Evolutionary conservation across 108 stramenopile genomes (phyloP).

Genomic region (Fragilariopsis cylindrus): DNA sequence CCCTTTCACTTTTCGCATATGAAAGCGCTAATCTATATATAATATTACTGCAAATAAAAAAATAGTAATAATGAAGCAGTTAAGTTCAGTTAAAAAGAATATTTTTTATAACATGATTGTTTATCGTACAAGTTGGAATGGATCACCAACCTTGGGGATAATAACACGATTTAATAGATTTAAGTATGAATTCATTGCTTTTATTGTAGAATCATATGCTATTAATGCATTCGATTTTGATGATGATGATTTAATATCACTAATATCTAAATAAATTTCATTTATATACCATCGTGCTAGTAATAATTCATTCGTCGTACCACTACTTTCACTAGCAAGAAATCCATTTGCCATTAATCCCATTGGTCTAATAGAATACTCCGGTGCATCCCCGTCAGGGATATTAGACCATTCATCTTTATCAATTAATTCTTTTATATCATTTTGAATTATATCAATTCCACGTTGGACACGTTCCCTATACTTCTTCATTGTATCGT

Average conservation of each 20-base stretch:
- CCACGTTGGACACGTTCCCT: slow-evolving; percentile 45
- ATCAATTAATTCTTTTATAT: slow-evolving; percentile 21
- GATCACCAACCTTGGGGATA: slow-evolving; percentile 71
- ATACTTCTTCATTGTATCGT: slow-evolving; percentile 79
- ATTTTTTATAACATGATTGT: too few relatives aligned
- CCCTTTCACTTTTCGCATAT: too few relatives aligned
- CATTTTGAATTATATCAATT: slow-evolving; percentile 29
- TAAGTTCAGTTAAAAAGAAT: too few relatives aligned
- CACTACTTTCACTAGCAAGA: slow-evolving; percentile 76
- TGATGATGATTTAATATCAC: slow-evolving; percentile 57
- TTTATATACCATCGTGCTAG: slow-evolving; percentile 84
- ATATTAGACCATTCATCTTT: slow-evolving; percentile 30
- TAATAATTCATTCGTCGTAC: slow-evolving; percentile 78
- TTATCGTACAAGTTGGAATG: slow-evolving; percentile 24
- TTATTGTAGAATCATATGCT: slow-evolving; percentile 33
- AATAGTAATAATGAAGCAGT: too few relatives aligned
- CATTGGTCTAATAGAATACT: slow-evolving; percentile 65
- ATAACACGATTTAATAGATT: slow-evolving; percentile 72
- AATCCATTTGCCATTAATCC: slow-evolving; percentile 80
- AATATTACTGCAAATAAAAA: too few relatives aligned
- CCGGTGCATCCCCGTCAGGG: slow-evolving; percentile 41
- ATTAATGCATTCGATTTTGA: slow-evolving; percentile 45
- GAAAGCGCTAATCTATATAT: too few relatives aligned
- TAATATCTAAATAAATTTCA: slow-evolving; percentile 65
- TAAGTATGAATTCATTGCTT: slow-evolving; percentile 71